Base-by-base conservation (phyloP, 805 yeast genomes). In the Sugiyamaella boreocaroliniensis region DNA sequence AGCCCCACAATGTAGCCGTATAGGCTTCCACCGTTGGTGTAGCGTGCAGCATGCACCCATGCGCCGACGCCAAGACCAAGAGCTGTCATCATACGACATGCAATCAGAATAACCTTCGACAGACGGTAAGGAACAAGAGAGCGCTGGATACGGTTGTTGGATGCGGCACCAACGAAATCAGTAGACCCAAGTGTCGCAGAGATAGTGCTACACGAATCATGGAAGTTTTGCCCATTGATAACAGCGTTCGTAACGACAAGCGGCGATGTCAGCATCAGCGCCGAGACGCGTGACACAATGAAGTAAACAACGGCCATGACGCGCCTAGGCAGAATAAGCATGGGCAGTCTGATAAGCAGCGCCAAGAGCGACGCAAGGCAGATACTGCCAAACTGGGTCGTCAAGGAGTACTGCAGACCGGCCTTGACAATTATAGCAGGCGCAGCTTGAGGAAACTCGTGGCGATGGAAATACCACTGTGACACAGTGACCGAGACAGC, bases 1-100 rank as follows among this genome's bases (percentile, higher is more conserved):
- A 73, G 54, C 1, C 73, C 76, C 11, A 72, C 68, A 2, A 69
- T 56, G 49, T 71, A 72, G 4, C 73, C 74, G 49, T 71, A 72
- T 6, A 67, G 61, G 45, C 70, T 62, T 26, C 72, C 70, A 10
- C 61, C 63, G 20, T 64, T 62, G 34, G 61, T 62, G 16, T 61
- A 56, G 40, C 62, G 59, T 32, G 72, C 73, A 2, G 72, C 73
- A 32, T 69, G 71, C 5, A 65, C 64, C 76, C 76, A 72, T 18
- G 71, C 71, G 6, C 64, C 60, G 29, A 69, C 61, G 0, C 71
- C 76, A 40, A 73, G 59, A 4, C 59, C 56, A 4, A 71, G 54
- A 2, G 74, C 68, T 16, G 72, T 68, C 47, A 69, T 55, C 14
- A 64, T 59, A 2, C 75, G 64, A 5, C 71, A 71, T 1, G 75